A percentile compares a stretch with the other conserved stretches of the same genome.
Evolutionary conservation across 805 yeast species (phyloP).

Genomic region (Debaryomyces prosopidis): DNA sequence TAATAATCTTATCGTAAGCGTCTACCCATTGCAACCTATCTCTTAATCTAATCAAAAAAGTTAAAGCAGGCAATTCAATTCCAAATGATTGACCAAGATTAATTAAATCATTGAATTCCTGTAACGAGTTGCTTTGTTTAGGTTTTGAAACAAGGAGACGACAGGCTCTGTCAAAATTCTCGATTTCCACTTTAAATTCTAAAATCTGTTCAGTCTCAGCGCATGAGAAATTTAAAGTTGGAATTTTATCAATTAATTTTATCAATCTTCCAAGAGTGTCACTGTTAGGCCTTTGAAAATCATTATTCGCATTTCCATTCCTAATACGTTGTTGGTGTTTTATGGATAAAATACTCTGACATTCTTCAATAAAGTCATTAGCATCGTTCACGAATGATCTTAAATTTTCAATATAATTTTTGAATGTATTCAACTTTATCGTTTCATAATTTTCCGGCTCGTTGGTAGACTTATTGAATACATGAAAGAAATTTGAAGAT

Average conservation of each 20-base stretch:
- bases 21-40: conserved; percentile 36
- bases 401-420: conserved; percentile 29
- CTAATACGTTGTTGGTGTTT: conserved; percentile 53
- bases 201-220: conserved; percentile 62
- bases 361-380: conserved; percentile 53
- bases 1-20: conserved; percentile 27
- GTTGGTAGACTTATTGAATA: conserved; percentile 7
- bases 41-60: conserved; percentile 36
- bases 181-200: conserved; percentile 53
- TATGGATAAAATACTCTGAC: conserved; percentile 51
- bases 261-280: conserved; percentile 21
- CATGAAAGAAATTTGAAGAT: conserved; percentile 18
- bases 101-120: conserved; percentile 54
- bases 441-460: conserved; percentile 9
- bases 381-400: conserved; percentile 45
- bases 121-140: conserved; percentile 27
- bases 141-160: conserved; percentile 34
- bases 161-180: conserved; percentile 50
- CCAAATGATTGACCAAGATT: conserved; percentile 63
- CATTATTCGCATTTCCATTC: conserved; percentile 19
- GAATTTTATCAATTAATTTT: conserved; percentile 45
- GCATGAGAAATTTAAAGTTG: conserved; percentile 49
- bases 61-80: conserved; percentile 49
- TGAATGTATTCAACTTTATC: conserved; percentile 18
- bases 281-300: conserved; percentile 12